Conservation (phyloP, 768 basidiomycete genomes). For the Suillus spraguei region DNA sequence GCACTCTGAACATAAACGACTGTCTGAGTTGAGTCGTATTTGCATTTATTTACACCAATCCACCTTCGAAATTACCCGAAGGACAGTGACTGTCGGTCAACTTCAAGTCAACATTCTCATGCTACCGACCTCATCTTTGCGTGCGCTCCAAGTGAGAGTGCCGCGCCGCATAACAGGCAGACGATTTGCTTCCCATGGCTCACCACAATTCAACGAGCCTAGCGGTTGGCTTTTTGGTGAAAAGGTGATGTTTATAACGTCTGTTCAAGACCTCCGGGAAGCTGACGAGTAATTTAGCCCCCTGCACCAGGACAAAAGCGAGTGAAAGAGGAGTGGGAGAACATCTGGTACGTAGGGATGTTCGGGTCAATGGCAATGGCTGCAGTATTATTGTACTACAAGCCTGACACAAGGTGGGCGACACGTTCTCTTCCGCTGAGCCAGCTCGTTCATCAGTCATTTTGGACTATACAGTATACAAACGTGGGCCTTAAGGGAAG, state of each 20-base stretch:
- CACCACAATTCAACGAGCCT: constrained; percentile 88
- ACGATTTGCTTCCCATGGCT: constrained; percentile 72
- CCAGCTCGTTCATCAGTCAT: constrained; percentile 2
- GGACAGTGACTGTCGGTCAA: neutral
- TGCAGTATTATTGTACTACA: constrained; percentile 80
- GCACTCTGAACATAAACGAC: neutral
- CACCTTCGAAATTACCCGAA: constrained; percentile 10
- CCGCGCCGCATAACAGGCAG: constrained; percentile 32
- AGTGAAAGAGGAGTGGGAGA: constrained; percentile 90
- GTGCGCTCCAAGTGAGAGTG: constrained; percentile 26
- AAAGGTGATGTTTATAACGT: constrained; percentile 55
- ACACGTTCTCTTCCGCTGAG: constrained; percentile 4
- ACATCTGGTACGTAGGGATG: constrained; percentile 89
- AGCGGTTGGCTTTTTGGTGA: constrained; percentile 88
- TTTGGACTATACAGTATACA: constrained; percentile 62
- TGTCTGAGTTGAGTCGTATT: constrained; percentile 19
- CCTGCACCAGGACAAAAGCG: constrained; percentile 80
- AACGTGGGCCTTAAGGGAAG: constrained; percentile 90
- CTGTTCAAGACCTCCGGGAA: constrained; percentile 1
- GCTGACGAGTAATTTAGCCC: constrained; percentile 48
- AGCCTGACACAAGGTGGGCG: constrained; percentile 88
- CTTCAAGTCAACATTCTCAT: constrained; percentile 29
- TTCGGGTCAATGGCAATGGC: constrained; percentile 84
- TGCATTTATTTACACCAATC: constrained; percentile 25
- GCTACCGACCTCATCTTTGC: constrained; percentile 52